Conservation (phyloP, 495 filamentous ascomycete genomes). For the Rostrohypoxylon terebratum region DNA sequence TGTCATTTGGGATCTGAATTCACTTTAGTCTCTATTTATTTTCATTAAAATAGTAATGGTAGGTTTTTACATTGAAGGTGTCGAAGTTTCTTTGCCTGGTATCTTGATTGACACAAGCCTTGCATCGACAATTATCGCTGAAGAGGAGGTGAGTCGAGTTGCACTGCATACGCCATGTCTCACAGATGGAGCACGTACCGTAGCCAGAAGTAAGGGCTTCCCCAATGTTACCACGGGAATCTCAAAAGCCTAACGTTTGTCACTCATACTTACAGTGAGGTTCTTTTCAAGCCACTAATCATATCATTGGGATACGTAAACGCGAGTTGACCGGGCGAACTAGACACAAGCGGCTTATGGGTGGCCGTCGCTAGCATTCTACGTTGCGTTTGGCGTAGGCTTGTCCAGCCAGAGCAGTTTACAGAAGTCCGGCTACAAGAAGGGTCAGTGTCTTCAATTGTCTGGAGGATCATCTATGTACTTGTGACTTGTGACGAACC, state of each 20-base stretch:
- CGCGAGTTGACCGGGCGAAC: conserved; percentile 17
- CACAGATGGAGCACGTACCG: conserved; percentile 46
- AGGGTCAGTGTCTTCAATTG: conserved; percentile 8
- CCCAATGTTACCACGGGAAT: conserved; percentile 28
- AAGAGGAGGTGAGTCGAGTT: conserved; percentile 33
- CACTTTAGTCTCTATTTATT: conserved; percentile 16
- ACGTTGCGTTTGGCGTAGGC: not conserved
- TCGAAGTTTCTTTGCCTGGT: conserved; percentile 80
- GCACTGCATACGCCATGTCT: not conserved
- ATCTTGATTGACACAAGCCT: conserved; percentile 76
- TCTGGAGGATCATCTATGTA: not conserved
- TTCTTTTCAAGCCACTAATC: conserved; percentile 15
- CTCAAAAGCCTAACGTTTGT: not conserved
- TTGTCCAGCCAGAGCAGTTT: not conserved
- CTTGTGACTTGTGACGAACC: conserved; percentile 25
- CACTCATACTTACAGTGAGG: conserved; percentile 41
- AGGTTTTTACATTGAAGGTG: conserved; percentile 65
- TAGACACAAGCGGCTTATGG: conserved; percentile 35
- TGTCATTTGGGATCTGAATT: conserved; percentile 62
- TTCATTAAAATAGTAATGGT: not conserved
- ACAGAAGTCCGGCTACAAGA: conserved; percentile 15
- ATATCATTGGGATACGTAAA: conserved; percentile 23
- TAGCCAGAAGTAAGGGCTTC: conserved; percentile 54
- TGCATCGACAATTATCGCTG: conserved; percentile 84
- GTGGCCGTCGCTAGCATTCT: conserved; percentile 28